Conservation (phyloP, 768 basidiomycete species). For the Mrakia frigida region DNA sequence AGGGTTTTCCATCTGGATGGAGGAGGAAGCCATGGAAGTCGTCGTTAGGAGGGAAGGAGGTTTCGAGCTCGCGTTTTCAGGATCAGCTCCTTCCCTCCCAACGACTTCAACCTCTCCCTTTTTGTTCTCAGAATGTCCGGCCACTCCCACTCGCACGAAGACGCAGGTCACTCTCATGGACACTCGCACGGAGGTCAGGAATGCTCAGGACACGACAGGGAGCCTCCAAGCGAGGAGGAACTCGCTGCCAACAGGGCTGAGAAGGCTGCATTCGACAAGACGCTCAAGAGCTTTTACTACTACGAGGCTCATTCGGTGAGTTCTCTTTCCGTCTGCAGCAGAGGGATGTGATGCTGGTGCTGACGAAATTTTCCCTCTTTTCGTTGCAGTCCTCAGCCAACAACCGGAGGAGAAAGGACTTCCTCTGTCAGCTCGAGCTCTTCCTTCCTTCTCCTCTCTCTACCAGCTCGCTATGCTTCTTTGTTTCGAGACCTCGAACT, state of each 20-base stretch:
- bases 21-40: slow-evolving; percentile 1
- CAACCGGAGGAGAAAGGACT: slow-evolving; percentile 30
- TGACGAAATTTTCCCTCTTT: not conserved
- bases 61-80: not conserved
- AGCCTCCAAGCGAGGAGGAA: not conserved
- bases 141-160: slow-evolving; percentile 24
- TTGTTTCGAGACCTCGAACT: no score
- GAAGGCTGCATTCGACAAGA: slow-evolving; percentile 9
- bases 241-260: slow-evolving; percentile 6
- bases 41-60: not conserved
- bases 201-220: slow-evolving; percentile 10
- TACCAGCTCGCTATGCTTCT: not conserved
- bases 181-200: slow-evolving; percentile 18
- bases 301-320: slow-evolving; percentile 25
- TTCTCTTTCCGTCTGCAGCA: not conserved
- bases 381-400: slow-evolving; percentile 23
- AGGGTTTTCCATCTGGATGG: slow-evolving; percentile 14
- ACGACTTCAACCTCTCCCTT: no score
- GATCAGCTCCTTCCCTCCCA: not conserved
- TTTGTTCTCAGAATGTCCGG: not conserved
- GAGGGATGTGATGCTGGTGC: not conserved
- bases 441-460: not conserved
- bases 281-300: slow-evolving; percentile 17
- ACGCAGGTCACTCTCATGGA: slow-evolving; percentile 21
- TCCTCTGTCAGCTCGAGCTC: slow-evolving; percentile 21